Conservation (phyloP, 176 grass and related monocot species). For the Rhynchospora pubera region DNA sequence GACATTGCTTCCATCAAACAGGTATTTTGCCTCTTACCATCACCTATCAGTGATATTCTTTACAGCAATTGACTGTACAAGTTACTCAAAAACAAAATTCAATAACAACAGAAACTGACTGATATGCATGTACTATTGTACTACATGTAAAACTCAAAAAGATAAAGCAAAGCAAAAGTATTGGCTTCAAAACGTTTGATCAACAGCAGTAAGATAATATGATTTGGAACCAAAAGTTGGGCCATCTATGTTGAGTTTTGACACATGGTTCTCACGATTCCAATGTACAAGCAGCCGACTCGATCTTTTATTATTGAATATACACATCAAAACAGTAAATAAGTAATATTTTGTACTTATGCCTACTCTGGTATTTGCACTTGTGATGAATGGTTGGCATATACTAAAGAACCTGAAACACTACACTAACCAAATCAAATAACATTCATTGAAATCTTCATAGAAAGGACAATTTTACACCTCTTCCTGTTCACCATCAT, state of each 20-base stretch:
- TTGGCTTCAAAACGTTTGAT: background rate
- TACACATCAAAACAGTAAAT: background rate
- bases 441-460: background rate
- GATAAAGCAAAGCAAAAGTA: background rate
- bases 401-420: background rate
- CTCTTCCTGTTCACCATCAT: conserved; percentile 17
- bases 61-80: background rate
- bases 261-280: background rate
- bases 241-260: background rate
- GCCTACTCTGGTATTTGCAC: background rate
- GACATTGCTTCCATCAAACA: background rate
- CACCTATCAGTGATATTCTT: background rate
- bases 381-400: background rate
- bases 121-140: background rate
- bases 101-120: background rate
- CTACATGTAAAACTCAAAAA: background rate
- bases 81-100: background rate
- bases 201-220: background rate
- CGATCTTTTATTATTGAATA: background rate
- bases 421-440: conserved; percentile 10
- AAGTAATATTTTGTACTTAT: background rate
- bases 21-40: background rate
- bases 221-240: background rate
- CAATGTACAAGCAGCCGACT: background rate
- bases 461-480: conserved; percentile 12